Evolutionary conservation across 257 asterid genomes (phyloP), one percentile per base, ranked within the genome.

Genomic region (Ilex asprella): DNA sequence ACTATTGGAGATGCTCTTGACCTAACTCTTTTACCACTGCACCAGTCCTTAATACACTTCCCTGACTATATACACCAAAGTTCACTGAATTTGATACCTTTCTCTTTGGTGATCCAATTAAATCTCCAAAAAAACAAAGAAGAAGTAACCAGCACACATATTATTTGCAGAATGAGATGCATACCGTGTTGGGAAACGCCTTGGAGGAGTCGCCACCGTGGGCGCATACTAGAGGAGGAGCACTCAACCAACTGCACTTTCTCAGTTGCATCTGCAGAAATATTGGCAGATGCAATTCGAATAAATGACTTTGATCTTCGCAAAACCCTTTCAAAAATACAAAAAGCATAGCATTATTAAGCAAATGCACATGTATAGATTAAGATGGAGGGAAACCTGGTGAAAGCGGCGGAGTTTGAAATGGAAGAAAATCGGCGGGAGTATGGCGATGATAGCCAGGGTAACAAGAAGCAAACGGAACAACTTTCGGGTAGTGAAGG

Each of bases 151-250:
- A 21, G 27, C 27, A 21, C 27, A 21, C 27, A 21, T 21, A 21
- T 21, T 62, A 58, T 21, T 13, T 21, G 31, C 58, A 55, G 55
- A 66, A 66, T n/a, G 59, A 30, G 65, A 78, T 67, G 74, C 86
- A 58, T 83, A 92, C 99, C 21, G 97, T 92, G 70, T 89, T 92
- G 39, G 99, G 97, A 73, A 92, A 92, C 61, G 96, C 95, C 78
- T 76, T 80, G 65, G 86, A 77, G n/a, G 97, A 84, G 80, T 92
- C 99, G 54, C 99, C 99, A 57, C 99, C 99, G 78, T 92, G 99
- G 62, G 99, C 99, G 76, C 99, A 92, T 30, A 85, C 94, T 62
- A 92, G 78, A 31, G 97, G 97, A 73, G 95, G 87, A 74, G 61
- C 83, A 30, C 65, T 73, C 39, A 88, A 76, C 98, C 98, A 91